These are phyloP conservation scores for Moniliophthora roreri DNA, from an alignment of 1,284 basidiomycete genomes.

Conservation along the genomic window DNA sequence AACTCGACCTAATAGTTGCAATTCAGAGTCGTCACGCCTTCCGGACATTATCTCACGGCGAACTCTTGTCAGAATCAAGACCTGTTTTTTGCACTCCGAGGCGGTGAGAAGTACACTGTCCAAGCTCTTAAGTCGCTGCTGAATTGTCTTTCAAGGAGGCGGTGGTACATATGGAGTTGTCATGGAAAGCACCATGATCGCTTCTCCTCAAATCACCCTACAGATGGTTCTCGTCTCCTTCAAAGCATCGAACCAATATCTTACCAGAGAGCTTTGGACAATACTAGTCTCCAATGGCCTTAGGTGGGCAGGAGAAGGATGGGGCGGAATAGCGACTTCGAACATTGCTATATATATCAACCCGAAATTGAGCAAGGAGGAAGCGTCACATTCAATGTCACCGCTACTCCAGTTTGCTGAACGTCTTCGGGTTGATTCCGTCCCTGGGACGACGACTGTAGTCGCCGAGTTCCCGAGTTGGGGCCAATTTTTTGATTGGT, in stretches of 20 bases:
- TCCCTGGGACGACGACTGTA: slow-evolving; percentile 25
- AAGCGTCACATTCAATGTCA: slow-evolving; percentile 38
- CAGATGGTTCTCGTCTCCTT: slow-evolving; percentile 21
- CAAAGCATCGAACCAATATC: neutral
- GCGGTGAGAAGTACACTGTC: slow-evolving; percentile 25
- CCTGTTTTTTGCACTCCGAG: slow-evolving; percentile 39
- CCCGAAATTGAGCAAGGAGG: slow-evolving; percentile 22
- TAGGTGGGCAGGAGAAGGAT: slow-evolving; percentile 32
- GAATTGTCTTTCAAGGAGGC: slow-evolving; percentile 25
- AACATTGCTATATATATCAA: slow-evolving; percentile 14
- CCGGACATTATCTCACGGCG: slow-evolving; percentile 29
- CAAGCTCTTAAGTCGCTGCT: neutral
- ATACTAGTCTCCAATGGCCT: slow-evolving; percentile 27
- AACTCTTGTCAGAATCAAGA: slow-evolving; percentile 35
- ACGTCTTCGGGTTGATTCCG: slow-evolving; percentile 25
- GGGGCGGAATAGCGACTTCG: slow-evolving; percentile 28
- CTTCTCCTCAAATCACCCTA: slow-evolving; percentile 17
- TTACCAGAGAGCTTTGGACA: slow-evolving; percentile 17
- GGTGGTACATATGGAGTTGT: slow-evolving; percentile 39
- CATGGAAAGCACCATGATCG: slow-evolving; percentile 32
- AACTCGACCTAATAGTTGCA: slow-evolving; percentile 25
- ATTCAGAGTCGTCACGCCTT: slow-evolving; percentile 36
- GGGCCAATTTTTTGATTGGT: slow-evolving; percentile 37
- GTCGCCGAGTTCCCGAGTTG: slow-evolving; percentile 36
- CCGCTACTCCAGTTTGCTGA: slow-evolving; percentile 38